Percentiles rank a stretch among this genome's conserved stretches.
Evolutionary conservation across 495 filamentous ascomycete genomes (phyloP).

Genomic region (Xylaria curta): DNA sequence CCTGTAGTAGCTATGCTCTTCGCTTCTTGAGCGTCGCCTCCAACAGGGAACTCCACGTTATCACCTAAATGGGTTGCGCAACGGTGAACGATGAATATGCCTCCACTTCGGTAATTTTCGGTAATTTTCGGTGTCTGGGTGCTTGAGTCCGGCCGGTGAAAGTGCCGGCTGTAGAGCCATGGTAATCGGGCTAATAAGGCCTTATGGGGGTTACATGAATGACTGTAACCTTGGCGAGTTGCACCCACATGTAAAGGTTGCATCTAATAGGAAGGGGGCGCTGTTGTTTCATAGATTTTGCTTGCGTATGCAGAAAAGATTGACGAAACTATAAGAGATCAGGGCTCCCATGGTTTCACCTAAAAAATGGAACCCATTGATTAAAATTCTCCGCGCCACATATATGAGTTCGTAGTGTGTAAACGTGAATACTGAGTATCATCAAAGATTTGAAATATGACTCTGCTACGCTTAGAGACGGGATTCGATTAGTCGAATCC

Average conservation of each 20-base stretch:
- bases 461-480: background rate
- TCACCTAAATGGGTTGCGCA: constrained; percentile 15
- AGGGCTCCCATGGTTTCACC: background rate
- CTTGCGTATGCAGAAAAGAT: constrained; percentile 13
- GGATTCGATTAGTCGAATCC: constrained; percentile 14
- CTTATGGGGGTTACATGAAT: constrained; percentile 10
- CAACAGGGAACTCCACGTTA: background rate
- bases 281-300: constrained; percentile 7
- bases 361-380: constrained; percentile 2
- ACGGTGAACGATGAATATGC: constrained; percentile 12
- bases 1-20: constrained; percentile 34
- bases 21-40: constrained; percentile 25
- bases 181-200: constrained; percentile 2
- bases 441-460: background rate
- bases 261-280: constrained; percentile 17
- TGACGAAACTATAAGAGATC: background rate
- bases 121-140: constrained; percentile 16
- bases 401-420: background rate
- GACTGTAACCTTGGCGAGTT: background rate
- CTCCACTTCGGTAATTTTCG: constrained; percentile 1
- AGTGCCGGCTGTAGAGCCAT: constrained; percentile 4
- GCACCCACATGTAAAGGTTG: background rate
- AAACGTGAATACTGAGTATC: background rate
- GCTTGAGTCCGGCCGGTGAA: constrained; percentile 1
- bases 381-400: background rate